Base-by-base conservation (phyloP, 148 eudicot genomes). In the Silene latifolia region DNA sequence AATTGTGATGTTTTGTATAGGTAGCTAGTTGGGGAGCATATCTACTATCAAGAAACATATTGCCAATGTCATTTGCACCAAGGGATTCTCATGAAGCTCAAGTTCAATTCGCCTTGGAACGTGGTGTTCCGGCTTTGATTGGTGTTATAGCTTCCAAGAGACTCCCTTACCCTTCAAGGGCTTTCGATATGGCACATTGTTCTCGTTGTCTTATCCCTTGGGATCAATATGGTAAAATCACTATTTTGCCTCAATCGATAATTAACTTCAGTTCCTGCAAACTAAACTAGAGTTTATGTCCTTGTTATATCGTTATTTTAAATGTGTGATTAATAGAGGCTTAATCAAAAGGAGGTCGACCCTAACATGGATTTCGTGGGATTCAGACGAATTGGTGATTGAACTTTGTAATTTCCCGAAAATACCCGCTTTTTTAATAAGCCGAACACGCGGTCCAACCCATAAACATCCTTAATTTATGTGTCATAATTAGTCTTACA, bases 141-240 rank as follows among this genome's bases (percentile, higher is more conserved):
- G 97, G 91, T 46, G 87, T 89, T 69, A 63, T 89, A 19, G 87
- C 89, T 39, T 81, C 91, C 67, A 85, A 79, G 35, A 74, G 90
- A 51, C 88, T 91, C n/a, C 97, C 97, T 57, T 91, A 91, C 77
- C 97, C 97, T 0, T 89, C 97, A 0, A 81, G 89, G 71, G 88
- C 92, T 54, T 91, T 89, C 44, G 93, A 91, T 76, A 86, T 89
- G 92, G 97, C 97, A 76, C 97, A 91, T 77, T 91, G 97, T 77
- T 91, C 97, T 46, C 97, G 97, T 69, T 91, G 97, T 74, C 91
- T 91, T 80, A 89, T 91, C 63, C 97, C 97, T 10, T 91, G 97
- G 97, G 88, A 86, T 61, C 82, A 88, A 81, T 73, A 83, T 39
- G 97, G 93, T 90, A 89, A 63, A n/a, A 60, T 63, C 13, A n/a